phyloP scores from a whole-genome alignment of 2,329 filamentous ascomycete species.

The Gyromitra esculenta region DNA sequence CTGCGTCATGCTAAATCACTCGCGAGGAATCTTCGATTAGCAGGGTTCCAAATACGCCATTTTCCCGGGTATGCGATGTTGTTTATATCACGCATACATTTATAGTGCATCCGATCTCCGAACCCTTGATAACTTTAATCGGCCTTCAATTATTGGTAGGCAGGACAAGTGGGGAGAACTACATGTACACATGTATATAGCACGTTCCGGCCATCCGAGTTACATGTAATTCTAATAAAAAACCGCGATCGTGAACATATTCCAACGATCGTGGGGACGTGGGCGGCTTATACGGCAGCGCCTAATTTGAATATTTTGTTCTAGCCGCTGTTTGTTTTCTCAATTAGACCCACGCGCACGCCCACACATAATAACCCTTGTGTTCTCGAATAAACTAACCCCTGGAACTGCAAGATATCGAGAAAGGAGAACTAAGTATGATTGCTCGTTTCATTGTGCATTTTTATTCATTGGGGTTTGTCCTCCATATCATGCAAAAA shows the following conservation, averaged over 20 bases:
- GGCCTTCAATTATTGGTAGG: constrained; percentile 5
- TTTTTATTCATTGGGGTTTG: constrained; percentile 12
- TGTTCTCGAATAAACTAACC: neutral
- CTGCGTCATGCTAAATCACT: constrained; percentile 41
- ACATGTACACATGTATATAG: neutral
- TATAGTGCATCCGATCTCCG: constrained; percentile 30
- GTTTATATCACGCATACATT: constrained; percentile 37
- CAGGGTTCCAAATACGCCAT: constrained; percentile 27
- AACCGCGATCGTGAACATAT: constrained; percentile 34
- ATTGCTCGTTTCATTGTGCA: neutral
- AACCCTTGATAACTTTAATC: constrained; percentile 37
- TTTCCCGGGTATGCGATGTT: constrained; percentile 30
- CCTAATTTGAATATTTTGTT: constrained; percentile 9
- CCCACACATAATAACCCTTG: neutral
- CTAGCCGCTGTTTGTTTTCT: constrained; percentile 8
- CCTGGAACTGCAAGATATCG: neutral
- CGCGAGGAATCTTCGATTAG: constrained; percentile 31
- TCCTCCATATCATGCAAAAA: neutral
- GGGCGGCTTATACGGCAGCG: neutral
- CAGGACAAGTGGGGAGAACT: constrained; percentile 7
- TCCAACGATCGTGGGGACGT: constrained; percentile 7
- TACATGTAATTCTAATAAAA: constrained; percentile 1
- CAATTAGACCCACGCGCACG: neutral
- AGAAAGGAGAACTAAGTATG: constrained; percentile 1
- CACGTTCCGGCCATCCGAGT: constrained; percentile 26